Conservation (phyloP, 148 eudicot genomes). For the Diospyros lotus region DNA sequence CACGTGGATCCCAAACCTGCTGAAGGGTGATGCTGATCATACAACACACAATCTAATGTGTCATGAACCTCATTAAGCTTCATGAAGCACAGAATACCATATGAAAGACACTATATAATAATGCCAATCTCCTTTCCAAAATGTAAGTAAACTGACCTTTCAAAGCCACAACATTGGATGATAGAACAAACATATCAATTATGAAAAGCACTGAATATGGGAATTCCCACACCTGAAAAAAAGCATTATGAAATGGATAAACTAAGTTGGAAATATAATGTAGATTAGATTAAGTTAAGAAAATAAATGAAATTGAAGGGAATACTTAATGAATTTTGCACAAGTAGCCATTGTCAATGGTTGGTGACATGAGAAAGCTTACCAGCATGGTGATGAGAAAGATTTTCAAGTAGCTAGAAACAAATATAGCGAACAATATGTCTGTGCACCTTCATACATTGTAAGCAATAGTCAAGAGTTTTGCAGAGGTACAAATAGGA, state of each 20-base stretch:
- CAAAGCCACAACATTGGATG: slow-evolving; percentile 78
- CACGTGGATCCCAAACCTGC: neutral
- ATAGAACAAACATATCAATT: slow-evolving; percentile 63
- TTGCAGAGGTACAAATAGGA: neutral
- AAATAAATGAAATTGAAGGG: neutral
- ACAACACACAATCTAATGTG: neutral
- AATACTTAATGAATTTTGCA: neutral
- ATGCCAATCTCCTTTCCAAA: neutral
- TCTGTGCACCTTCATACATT: slow-evolving; percentile 34
- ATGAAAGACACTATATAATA: neutral
- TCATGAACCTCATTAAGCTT: neutral
- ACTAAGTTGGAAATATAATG: neutral
- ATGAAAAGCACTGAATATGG: slow-evolving; percentile 60
- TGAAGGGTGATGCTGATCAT: neutral
- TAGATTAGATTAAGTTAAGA: neutral
- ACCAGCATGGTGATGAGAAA: slow-evolving; percentile 65
- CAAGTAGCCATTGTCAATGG: neutral
- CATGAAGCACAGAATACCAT: neutral
- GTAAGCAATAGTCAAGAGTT: neutral
- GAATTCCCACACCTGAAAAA: slow-evolving; percentile 66
- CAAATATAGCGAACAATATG: slow-evolving; percentile 48
- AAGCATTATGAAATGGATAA: neutral
- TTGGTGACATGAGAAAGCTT: slow-evolving; percentile 13
- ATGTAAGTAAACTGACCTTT: slow-evolving; percentile 26
- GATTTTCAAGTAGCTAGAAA: slow-evolving; percentile 74